These are phyloP conservation scores for Parathielavia appendiculata DNA, from an alignment of 495 filamentous ascomycete genomes.

Conservation along the genomic window DNA sequence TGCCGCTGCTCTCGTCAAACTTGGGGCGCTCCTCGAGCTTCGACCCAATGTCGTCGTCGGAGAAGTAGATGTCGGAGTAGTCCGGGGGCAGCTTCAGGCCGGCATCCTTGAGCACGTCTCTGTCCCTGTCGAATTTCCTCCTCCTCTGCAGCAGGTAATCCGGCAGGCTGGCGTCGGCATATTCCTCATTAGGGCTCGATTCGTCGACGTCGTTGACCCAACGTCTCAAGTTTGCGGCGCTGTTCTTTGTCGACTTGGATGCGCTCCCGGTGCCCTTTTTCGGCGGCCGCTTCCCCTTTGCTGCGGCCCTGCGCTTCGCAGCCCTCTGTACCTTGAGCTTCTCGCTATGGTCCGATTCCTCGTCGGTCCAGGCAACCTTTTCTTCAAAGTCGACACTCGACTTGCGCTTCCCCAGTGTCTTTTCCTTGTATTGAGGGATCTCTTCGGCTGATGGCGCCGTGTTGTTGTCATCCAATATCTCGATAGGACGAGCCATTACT, in stretches of 20 bases:
- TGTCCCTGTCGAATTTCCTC: conserved; percentile 52
- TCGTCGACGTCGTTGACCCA: conserved; percentile 17
- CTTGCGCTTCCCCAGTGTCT: conserved; percentile 26
- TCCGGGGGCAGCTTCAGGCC: conserved; percentile 74
- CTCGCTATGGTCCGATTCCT: conserved; percentile 35
- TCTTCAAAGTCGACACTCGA: conserved; percentile 24
- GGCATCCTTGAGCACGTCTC: conserved; percentile 55
- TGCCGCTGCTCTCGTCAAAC: conserved; percentile 51
- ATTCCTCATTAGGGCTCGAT: conserved; percentile 25
- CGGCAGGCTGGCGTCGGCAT: conserved; percentile 35
- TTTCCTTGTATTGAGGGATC: neutral
- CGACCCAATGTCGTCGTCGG: conserved; percentile 68
- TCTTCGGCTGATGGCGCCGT: conserved; percentile 17
- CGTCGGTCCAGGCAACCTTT: conserved; percentile 41
- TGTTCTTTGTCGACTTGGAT: conserved; percentile 8
- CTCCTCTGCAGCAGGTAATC: conserved; percentile 49
- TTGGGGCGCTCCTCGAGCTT: conserved; percentile 62
- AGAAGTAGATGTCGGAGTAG: conserved; percentile 80
- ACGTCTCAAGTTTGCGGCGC: conserved; percentile 10
- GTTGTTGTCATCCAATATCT: conserved; percentile 24
- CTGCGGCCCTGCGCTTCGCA: conserved; percentile 25
- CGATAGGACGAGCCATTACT: conserved; percentile 22
- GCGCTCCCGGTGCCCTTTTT: neutral
- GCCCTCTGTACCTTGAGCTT: conserved; percentile 24
- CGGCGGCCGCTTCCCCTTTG: conserved; percentile 18